These are phyloP conservation scores for Botryosphaeria dothidea DNA, from an alignment of 2,329 filamentous ascomycete species.

Conservation along the genomic window DNA sequence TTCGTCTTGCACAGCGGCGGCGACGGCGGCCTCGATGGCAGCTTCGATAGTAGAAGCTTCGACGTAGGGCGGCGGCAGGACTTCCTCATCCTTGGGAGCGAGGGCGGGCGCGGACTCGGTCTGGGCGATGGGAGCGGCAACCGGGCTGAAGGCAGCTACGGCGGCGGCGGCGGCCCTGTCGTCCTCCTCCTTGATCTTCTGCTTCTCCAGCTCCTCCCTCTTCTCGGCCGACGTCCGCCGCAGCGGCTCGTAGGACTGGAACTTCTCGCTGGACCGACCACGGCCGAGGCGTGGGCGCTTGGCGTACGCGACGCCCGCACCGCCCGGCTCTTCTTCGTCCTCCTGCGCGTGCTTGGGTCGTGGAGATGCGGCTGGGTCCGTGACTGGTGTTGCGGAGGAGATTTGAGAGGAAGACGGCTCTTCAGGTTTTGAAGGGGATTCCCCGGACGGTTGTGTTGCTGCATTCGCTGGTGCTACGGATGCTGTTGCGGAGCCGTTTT, in stretches of 20 bases:
- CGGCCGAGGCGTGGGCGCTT: constrained; percentile 10
- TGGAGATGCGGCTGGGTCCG: not conserved
- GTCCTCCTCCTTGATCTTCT: constrained; percentile 10
- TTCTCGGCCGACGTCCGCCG: constrained; percentile 1
- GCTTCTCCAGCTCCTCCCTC: not conserved
- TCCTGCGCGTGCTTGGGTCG: not conserved
- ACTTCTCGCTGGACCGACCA: constrained; percentile 9
- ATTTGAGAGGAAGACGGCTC: not conserved
- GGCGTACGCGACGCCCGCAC: not conserved
- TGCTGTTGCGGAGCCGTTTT: constrained; percentile 5
- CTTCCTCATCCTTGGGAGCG: not conserved
- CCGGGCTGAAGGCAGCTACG: not conserved
- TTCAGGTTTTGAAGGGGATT: not conserved
- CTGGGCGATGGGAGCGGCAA: not conserved
- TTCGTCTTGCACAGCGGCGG: not conserved
- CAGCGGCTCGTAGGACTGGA: constrained; percentile 9
- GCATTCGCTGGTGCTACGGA: not conserved
- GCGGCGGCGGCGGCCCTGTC: constrained; percentile 1
- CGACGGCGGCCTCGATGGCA: not conserved
- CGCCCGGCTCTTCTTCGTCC: not conserved
- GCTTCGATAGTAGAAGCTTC: no score
- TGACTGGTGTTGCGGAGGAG: not conserved
- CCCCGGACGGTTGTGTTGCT: not conserved
- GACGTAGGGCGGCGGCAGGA: not conserved
- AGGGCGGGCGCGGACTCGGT: not conserved